Evolutionary conservation across 2,329 filamentous ascomycete species (phyloP).

Genomic region (Chrysoporthe puriensis): DNA sequence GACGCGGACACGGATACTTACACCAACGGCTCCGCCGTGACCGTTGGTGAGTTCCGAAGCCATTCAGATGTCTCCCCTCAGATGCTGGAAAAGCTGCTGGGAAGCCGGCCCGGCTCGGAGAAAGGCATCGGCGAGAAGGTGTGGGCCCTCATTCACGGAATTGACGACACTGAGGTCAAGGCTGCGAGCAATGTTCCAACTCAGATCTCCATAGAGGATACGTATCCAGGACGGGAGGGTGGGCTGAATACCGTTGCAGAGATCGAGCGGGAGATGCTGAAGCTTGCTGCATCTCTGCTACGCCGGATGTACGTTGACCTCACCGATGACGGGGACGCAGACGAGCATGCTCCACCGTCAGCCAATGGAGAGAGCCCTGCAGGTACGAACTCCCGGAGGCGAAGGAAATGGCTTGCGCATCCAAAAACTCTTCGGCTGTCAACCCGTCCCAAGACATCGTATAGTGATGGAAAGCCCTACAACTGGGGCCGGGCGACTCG

Average conservation of each 20-base stretch:
- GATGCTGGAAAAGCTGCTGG: conserved; percentile 69
- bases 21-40: conserved; percentile 53
- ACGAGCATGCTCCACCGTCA: conserved; percentile 35
- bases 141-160: conserved; percentile 80
- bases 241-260: conserved; percentile 67
- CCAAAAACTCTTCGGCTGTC: conserved; percentile 83
- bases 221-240: conserved; percentile 63
- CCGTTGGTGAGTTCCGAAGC: conserved; percentile 66
- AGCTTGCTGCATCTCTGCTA: conserved; percentile 71
- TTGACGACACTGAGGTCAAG: conserved; percentile 76
- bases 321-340: conserved; percentile 52
- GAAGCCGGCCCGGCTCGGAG: conserved; percentile 66
- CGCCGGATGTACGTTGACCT: conserved; percentile 80
- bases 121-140: conserved; percentile 72
- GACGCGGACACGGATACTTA: conserved; percentile 41
- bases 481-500: conserved; percentile 74
- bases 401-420: conserved; percentile 71
- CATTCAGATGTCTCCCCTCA: conserved; percentile 66
- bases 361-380: neutral
- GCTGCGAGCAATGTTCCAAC: conserved; percentile 72
- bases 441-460: conserved; percentile 59
- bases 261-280: conserved; percentile 69
- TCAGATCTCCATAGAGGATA: conserved; percentile 95
- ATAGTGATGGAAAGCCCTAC: conserved; percentile 51
- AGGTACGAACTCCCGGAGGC: neutral